A percentile compares a stretch with the other conserved stretches of the same genome.
Evolutionary conservation across 2,329 filamentous ascomycete genomes (phyloP).

Genomic region (Claviceps digitariae): DNA sequence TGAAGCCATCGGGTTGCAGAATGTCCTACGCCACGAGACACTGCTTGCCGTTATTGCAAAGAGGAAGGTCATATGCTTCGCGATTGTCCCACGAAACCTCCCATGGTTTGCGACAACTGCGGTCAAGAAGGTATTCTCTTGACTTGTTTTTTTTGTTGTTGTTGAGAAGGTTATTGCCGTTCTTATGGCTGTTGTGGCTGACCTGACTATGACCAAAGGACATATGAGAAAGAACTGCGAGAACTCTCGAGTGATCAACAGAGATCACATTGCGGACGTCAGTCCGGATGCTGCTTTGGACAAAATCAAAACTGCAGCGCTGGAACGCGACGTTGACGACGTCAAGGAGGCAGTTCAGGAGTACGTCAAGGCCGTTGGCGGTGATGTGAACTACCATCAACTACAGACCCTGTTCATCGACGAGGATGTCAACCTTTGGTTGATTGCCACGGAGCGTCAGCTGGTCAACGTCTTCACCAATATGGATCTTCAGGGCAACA

Average conservation of each 20-base stretch:
- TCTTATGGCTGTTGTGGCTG: constrained; percentile 2
- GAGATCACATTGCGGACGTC: constrained; percentile 33
- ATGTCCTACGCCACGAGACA: constrained; percentile 20
- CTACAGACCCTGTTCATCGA: constrained; percentile 48
- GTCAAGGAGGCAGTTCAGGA: constrained; percentile 44
- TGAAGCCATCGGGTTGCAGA: constrained; percentile 20
- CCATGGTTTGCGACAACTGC: constrained; percentile 48
- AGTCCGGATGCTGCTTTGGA: constrained; percentile 44
- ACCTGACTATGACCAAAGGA: constrained; percentile 25
- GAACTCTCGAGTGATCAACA: constrained; percentile 44
- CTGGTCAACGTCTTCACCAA: constrained; percentile 47
- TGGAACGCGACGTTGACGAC: constrained; percentile 45
- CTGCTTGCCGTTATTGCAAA: constrained; percentile 31
- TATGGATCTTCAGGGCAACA: constrained; percentile 58
- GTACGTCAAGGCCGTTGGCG: constrained; percentile 45
- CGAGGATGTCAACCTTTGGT: constrained; percentile 38
- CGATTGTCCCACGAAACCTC: constrained; percentile 48
- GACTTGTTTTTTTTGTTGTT: no score
- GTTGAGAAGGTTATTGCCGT: not conserved
- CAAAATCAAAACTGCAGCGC: constrained; percentile 37
- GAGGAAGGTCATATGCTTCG: constrained; percentile 39
- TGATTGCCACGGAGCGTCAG: constrained; percentile 49
- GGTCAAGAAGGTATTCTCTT: constrained; percentile 37
- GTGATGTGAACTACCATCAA: constrained; percentile 42
- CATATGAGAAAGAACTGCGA: constrained; percentile 44